Percentiles rank a stretch among this genome's conserved stretches.
Conservation (phyloP, 306 rosid species). For the Sicyos baderoa region DNA sequence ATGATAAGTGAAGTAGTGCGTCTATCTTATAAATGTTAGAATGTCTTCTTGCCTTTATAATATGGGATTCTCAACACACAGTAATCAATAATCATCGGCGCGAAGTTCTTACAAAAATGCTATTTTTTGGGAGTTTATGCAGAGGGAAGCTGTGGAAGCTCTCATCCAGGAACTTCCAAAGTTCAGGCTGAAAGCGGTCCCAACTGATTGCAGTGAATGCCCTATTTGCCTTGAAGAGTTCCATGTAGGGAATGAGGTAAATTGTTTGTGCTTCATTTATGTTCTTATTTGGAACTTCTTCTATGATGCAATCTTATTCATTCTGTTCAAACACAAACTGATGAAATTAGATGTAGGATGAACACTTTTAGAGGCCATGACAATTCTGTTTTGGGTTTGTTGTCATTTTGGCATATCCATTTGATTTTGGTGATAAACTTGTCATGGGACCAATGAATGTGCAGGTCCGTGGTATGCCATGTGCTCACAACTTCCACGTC, state of each 20-base stretch:
- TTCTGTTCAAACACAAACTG: neutral
- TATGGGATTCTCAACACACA: too few species aligned
- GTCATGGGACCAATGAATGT: conserved; percentile 10
- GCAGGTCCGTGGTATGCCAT: conserved; percentile 97
- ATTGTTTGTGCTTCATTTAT: neutral
- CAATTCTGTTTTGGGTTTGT: too few species aligned
- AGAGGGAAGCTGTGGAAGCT: conserved; percentile 99
- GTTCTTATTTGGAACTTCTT: neutral
- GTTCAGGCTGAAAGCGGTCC: conserved; percentile 91
- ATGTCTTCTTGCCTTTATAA: too few species aligned
- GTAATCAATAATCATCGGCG: neutral
- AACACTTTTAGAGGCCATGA: too few species aligned
- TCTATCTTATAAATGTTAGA: too few species aligned
- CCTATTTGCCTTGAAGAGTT: conserved; percentile 98
- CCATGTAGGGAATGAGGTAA: conserved; percentile 89
- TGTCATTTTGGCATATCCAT: neutral
- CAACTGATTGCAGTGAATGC: conserved; percentile 95
- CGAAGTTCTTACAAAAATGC: conserved; percentile 10
- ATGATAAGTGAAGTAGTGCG: too few species aligned
- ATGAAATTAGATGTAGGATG: too few species aligned
- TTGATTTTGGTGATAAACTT: neutral
- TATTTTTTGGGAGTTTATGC: conserved; percentile 25
- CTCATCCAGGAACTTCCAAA: conserved; percentile 97
- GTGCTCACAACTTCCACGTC: conserved; percentile 95
- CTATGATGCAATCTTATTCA: neutral